Percentiles rank a stretch among this genome's conserved stretches.
These are phyloP conservation scores for Pugionium dolabratum DNA, from an alignment of 345 rosid species.

Conservation along the genomic window DNA sequence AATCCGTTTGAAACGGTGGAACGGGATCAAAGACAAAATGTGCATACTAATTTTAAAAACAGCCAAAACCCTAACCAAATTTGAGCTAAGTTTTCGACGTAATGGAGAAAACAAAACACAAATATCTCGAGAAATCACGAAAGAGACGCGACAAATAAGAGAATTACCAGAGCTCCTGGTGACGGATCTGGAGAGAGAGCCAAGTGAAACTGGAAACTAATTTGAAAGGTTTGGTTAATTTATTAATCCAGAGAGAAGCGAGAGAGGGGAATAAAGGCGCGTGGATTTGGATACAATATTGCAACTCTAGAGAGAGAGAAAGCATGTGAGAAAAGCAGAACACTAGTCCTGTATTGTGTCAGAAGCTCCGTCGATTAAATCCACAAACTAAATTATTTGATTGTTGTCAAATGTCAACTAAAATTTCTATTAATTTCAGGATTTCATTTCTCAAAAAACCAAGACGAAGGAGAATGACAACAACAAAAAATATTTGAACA, in stretches of 20 bases:
- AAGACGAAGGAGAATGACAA: no score
- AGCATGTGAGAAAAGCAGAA: constrained; percentile 56
- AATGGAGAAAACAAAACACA: constrained; percentile 1
- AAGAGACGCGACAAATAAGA: not conserved
- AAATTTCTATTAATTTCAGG: no score
- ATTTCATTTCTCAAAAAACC: no score
- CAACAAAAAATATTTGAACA: no score
- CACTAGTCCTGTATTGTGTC: constrained; percentile 32
- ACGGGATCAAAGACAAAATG: constrained; percentile 19
- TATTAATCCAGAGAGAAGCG: constrained; percentile 21
- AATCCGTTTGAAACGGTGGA: not conserved
- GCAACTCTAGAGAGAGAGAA: constrained; percentile 31
- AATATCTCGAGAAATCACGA: constrained; percentile 9
- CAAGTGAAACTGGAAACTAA: constrained; percentile 33
- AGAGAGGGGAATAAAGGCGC: constrained; percentile 43
- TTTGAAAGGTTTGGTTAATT: constrained; percentile 28
- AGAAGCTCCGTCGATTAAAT: constrained; percentile 23
- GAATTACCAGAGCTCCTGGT: constrained; percentile 30
- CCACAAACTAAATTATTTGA: not conserved
- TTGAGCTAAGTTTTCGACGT: constrained; percentile 13
- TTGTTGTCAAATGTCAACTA: not conserved
- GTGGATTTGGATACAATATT: constrained; percentile 39
- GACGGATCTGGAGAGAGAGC: constrained; percentile 52
- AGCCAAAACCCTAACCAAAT: constrained; percentile 27
- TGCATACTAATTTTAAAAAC: not conserved